phyloP scores from a whole-genome alignment of 768 basidiomycete genomes.

The Amanita rimosa region DNA sequence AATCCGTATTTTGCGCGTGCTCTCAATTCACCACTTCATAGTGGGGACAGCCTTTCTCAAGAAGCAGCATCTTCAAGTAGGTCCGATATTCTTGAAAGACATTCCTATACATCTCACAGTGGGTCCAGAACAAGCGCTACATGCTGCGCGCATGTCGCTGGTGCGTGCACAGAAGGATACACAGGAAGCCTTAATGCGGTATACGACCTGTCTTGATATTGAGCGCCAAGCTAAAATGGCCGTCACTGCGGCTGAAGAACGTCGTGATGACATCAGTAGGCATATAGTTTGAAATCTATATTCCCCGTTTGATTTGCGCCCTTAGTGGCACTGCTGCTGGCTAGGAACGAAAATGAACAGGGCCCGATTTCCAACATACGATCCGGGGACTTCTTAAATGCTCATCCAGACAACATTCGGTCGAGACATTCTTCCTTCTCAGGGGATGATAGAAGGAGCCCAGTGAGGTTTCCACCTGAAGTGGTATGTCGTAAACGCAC shows the following conservation, averaged over 20 bases:
- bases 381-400: background rate
- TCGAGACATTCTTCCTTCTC: slow-evolving; percentile 45
- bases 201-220: slow-evolving; percentile 56
- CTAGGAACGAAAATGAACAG: slow-evolving; percentile 29
- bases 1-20: slow-evolving; percentile 28
- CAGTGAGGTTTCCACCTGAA: slow-evolving; percentile 32
- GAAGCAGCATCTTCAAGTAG: slow-evolving; percentile 53
- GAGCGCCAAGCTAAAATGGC: slow-evolving; percentile 59
- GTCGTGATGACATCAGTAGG: slow-evolving; percentile 55
- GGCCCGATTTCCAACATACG: background rate
- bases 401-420: slow-evolving; percentile 17
- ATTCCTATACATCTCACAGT: slow-evolving; percentile 12
- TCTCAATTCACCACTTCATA: slow-evolving; percentile 41
- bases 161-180: slow-evolving; percentile 59
- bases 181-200: slow-evolving; percentile 59
- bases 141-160: slow-evolving; percentile 49
- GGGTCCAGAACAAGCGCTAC: slow-evolving; percentile 45
- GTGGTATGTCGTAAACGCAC: slow-evolving; percentile 15
- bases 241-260: slow-evolving; percentile 53
- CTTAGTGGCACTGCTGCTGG: slow-evolving; percentile 34
- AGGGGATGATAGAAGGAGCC: slow-evolving; percentile 34
- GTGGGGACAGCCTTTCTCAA: slow-evolving; percentile 40
- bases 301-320: slow-evolving; percentile 11
- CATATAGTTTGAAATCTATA: slow-evolving; percentile 6
- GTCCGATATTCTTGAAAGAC: slow-evolving; percentile 12